These are phyloP conservation scores for Carpinus viminea DNA, from an alignment of 306 rosid genomes.

Conservation along the genomic window DNA sequence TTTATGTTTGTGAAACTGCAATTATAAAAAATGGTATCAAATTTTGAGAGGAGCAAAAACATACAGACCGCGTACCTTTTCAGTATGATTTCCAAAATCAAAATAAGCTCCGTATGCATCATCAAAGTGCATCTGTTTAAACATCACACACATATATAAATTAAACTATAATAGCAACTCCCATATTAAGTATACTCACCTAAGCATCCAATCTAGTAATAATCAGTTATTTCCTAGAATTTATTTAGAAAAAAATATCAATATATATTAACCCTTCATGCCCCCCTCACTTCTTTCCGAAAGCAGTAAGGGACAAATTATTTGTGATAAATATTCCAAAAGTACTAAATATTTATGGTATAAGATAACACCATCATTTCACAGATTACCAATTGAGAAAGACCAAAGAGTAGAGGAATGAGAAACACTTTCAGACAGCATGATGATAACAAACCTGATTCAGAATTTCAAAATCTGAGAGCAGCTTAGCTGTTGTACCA, in stretches of 20 bases:
- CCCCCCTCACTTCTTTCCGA: background rate
- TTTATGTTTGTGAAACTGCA: background rate
- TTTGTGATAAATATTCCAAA: background rate
- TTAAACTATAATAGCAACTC: slow-evolving; percentile 13
- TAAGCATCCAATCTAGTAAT: slow-evolving; percentile 13
- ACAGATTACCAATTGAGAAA: slow-evolving; percentile 10
- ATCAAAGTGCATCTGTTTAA: slow-evolving; percentile 84
- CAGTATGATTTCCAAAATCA: slow-evolving; percentile 94
- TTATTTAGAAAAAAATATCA: background rate
- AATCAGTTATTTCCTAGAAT: slow-evolving; percentile 1
- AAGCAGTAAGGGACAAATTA: background rate
- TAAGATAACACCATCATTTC: background rate
- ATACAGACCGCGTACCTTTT: slow-evolving; percentile 59
- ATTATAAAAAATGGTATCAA: background rate
- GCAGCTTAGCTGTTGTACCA: slow-evolving; percentile 55
- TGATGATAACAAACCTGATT: slow-evolving; percentile 61
- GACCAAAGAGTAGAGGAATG: slow-evolving; percentile 24
- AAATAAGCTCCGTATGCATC: slow-evolving; percentile 68
- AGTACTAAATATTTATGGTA: background rate
- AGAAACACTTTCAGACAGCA: slow-evolving; percentile 23
- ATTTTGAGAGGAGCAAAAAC: background rate
- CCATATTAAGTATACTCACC: slow-evolving; percentile 1
- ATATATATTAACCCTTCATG: background rate
- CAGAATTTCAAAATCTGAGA: slow-evolving; percentile 69
- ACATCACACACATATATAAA: slow-evolving; percentile 34